Evolutionary conservation across 495 filamentous ascomycete genomes (phyloP), one percentile per base, ranked within the genome.

Genomic region (Penicillium bialowiezense): DNA sequence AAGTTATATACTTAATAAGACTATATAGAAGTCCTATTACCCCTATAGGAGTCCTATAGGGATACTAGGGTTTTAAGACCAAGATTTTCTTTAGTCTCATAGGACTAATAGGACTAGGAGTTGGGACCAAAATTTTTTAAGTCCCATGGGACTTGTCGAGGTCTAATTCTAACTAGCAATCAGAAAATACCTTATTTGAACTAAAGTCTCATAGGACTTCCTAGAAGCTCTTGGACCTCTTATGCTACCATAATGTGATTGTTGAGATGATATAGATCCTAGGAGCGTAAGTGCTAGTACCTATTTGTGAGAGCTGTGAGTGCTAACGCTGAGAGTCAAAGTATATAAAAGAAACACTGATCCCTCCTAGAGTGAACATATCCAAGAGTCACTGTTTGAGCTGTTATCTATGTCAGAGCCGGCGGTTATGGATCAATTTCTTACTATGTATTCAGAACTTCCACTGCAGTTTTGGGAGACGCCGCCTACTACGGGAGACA

Each of bases 381-480:
- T 43, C 28, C 28, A 44, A 44, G 29, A n/a, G n/a, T n/a, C n/a
- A n/a, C n/a, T n/a, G n/a, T n/a, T n/a, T n/a, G n/a, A n/a, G n/a
- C n/a, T n/a, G n/a, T n/a, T n/a, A n/a, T n/a, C n/a, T n/a, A 52
- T 62, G 53, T 56, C 58, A 26, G 47, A 64, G 40, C 51, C 57
- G 8, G 43, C 45, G 17, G 60, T 74, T 18, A 63, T 73, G 54
- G 57, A 73, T 19, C 58, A 58, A 8, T 68, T 73, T 14, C 58
- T 67, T 28, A 45, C 50, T 5, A 64, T 71, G 60, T 71, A 75
- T 50, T 32, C 61, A 34, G 52, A 54, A 10, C 55, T 77, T n/a
- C 70, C 74, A 7, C 26, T 49, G 17, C 51, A 54, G 33, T 75
- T 77, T 52, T 67, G 67, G 18, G 54, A 67, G 23, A 59, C 57